These are phyloP conservation scores for Eucalyptus victrix DNA, from an alignment of 345 rosid species.

Conservation along the genomic window DNA sequence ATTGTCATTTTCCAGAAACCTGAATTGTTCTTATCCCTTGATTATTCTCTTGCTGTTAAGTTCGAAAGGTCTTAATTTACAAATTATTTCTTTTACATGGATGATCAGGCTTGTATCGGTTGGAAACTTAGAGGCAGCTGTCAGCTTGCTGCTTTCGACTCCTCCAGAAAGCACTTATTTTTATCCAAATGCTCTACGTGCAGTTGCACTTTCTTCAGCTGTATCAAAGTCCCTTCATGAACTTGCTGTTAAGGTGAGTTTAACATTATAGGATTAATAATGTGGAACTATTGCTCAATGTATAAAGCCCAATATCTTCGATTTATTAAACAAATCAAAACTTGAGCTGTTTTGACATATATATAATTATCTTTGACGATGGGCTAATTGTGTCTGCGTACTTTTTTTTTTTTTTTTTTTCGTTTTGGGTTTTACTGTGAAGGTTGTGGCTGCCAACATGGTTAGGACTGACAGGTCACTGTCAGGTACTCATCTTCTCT, in stretches of 20 bases:
- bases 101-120: slow-evolving; percentile 69
- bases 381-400: neutral
- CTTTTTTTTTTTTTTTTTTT: neutral
- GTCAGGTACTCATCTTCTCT: slow-evolving; percentile 87
- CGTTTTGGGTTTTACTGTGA: neutral
- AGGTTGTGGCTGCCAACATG: slow-evolving; percentile 99
- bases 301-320: neutral
- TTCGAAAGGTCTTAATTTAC: neutral
- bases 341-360: neutral
- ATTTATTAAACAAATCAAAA: neutral
- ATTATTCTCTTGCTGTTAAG: neutral
- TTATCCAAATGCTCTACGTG: slow-evolving; percentile 91
- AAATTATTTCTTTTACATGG: neutral
- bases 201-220: slow-evolving; percentile 94
- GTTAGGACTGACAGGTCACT: slow-evolving; percentile 83
- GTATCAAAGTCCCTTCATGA: slow-evolving; percentile 94
- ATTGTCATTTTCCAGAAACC: neutral
- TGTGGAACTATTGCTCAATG: neutral
- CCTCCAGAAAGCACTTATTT: slow-evolving; percentile 88
- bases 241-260: slow-evolving; percentile 85
- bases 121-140: slow-evolving; percentile 97
- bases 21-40: neutral
- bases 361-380: neutral
- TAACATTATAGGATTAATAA: neutral
- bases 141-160: slow-evolving; percentile 84